Evolutionary conservation across 306 rosid species (phyloP).

Genomic region (Cercis canadensis): DNA sequence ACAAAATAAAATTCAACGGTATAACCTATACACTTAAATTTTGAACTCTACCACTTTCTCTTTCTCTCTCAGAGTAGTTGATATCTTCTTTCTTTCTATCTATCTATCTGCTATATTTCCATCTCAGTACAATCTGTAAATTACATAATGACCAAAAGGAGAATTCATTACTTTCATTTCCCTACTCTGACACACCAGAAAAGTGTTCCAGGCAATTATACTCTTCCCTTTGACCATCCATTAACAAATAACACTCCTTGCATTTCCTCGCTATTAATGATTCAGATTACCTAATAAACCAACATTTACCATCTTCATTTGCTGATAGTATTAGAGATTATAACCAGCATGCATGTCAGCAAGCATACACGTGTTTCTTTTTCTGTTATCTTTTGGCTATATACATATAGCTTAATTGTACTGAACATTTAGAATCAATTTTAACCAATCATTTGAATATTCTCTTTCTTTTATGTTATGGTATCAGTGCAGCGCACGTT

Average conservation of each 20-base stretch:
- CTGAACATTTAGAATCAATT: no score
- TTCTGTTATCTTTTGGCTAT: no score
- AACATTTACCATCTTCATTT: constrained; percentile 50
- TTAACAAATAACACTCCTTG: constrained; percentile 32
- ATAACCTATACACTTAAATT: constrained; percentile 34
- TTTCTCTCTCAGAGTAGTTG: constrained; percentile 33
- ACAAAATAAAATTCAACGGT: constrained; percentile 13
- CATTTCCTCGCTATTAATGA: constrained; percentile 31
- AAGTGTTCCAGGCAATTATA: constrained; percentile 69
- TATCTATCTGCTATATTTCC: constrained; percentile 42
- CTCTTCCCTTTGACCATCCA: constrained; percentile 74
- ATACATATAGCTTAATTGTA: no score
- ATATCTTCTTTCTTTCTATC: constrained; percentile 23
- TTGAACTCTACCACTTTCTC: constrained; percentile 11
- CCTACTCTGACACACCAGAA: constrained; percentile 57
- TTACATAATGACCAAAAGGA: constrained; percentile 74
- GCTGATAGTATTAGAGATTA: no score
- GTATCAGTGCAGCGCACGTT: no score
- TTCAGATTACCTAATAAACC: constrained; percentile 41
- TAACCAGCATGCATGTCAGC: no score
- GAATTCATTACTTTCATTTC: constrained; percentile 70
- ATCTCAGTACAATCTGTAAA: constrained; percentile 43
- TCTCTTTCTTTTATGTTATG: no score
- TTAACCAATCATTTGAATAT: no score
- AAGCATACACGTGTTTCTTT: no score